These are phyloP conservation scores for Lasiosphaeria ovina DNA, from an alignment of 495 filamentous ascomycete species.

Conservation along the genomic window DNA sequence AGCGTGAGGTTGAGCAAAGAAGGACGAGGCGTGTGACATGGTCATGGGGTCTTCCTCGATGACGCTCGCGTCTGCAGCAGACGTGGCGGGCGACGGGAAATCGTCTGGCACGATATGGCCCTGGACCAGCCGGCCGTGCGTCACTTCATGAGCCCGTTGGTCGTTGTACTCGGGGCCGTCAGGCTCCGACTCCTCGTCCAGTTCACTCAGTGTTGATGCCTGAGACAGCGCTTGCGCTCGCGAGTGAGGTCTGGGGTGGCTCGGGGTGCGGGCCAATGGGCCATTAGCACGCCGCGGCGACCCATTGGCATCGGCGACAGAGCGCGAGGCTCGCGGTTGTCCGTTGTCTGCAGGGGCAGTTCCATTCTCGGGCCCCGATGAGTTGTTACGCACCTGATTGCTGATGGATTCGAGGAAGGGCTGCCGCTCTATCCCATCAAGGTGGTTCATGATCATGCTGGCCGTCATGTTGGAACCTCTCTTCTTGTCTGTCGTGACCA, in stretches of 20 bases:
- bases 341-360: slow-evolving; percentile 17
- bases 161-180: slow-evolving; percentile 74
- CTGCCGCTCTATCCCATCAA: slow-evolving; percentile 44
- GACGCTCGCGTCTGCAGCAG: slow-evolving; percentile 55
- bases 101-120: slow-evolving; percentile 96
- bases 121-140: slow-evolving; percentile 87
- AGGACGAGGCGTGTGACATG: slow-evolving; percentile 55
- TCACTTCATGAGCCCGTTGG: slow-evolving; percentile 82
- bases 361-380: slow-evolving; percentile 29
- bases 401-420: slow-evolving; percentile 29
- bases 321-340: slow-evolving; percentile 20
- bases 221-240: slow-evolving; percentile 37
- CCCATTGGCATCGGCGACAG: slow-evolving; percentile 36
- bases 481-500: slow-evolving; percentile 90
- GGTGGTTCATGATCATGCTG: slow-evolving; percentile 61
- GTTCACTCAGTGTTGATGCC: slow-evolving; percentile 42
- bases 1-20: slow-evolving; percentile 59
- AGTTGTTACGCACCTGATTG: slow-evolving; percentile 33
- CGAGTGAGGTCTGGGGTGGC: slow-evolving; percentile 15
- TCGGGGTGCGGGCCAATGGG: slow-evolving; percentile 28
- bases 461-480: slow-evolving; percentile 64
- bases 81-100: slow-evolving; percentile 72
- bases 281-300: slow-evolving; percentile 39
- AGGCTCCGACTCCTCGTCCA: slow-evolving; percentile 44
- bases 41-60: slow-evolving; percentile 57